Conservation (phyloP, 148 eudicot genomes). For the Cornus kousa region DNA sequence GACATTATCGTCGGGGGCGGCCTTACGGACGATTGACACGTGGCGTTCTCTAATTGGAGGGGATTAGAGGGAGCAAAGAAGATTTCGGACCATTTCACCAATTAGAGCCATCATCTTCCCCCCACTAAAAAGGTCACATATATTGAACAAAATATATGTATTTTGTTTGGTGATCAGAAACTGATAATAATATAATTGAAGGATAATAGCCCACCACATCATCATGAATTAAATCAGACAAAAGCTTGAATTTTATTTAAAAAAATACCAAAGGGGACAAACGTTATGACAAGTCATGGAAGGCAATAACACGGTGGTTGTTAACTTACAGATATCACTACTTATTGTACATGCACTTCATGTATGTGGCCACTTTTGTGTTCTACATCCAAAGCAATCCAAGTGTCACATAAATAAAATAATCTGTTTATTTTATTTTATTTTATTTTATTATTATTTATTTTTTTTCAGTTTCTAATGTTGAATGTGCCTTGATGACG, state of each 20-base stretch:
- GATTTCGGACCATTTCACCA: slow-evolving; percentile 7
- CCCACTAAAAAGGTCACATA: not conserved
- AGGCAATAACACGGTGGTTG: not conserved
- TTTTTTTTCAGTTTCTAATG: too few species aligned
- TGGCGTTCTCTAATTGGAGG: slow-evolving; percentile 4
- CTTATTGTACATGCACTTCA: too few species aligned
- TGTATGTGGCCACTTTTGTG: too few species aligned
- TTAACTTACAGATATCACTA: too few species aligned
- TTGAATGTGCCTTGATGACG: not conserved
- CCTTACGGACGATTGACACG: not conserved
- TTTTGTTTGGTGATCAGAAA: not conserved
- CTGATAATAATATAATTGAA: not conserved
- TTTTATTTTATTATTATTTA: too few species aligned
- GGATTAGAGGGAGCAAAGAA: slow-evolving; percentile 8
- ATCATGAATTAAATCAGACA: too few species aligned
- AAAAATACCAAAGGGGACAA: not conserved
- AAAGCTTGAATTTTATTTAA: slow-evolving; percentile 7
- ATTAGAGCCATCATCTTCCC: not conserved
- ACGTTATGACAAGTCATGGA: not conserved
- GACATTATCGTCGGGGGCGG: not conserved
- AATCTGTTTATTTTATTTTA: not conserved
- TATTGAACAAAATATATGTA: not conserved
- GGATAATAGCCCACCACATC: not conserved
- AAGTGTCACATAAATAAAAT: too few species aligned
- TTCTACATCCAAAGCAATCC: not conserved